Percentiles rank a stretch among this genome's conserved stretches.
Evolutionary conservation across 2,329 filamentous ascomycete genomes (phyloP).

Genomic region (Aureobasidium sp.): DNA sequence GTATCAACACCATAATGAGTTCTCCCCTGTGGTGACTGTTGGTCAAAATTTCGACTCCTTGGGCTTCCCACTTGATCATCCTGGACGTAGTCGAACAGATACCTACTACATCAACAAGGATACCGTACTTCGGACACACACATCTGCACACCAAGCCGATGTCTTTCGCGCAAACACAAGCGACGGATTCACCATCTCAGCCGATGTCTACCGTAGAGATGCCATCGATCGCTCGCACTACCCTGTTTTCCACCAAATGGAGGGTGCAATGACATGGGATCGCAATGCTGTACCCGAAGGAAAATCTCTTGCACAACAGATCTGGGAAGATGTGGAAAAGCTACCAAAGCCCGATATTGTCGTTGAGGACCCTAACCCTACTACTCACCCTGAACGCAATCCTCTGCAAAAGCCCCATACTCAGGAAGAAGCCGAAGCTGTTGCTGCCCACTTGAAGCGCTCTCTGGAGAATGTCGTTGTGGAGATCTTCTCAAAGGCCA

Average conservation of each 20-base stretch:
- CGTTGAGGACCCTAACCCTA: constrained; percentile 77
- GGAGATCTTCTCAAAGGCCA: constrained; percentile 75
- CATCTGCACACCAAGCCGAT: constrained; percentile 84
- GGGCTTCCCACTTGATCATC: constrained; percentile 80
- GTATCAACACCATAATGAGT: constrained; percentile 68
- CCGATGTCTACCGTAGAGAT: constrained; percentile 92
- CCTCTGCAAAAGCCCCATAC: constrained; percentile 70
- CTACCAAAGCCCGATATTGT: constrained; percentile 66
- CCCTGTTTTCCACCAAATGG: constrained; percentile 98
- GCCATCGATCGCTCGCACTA: constrained; percentile 93
- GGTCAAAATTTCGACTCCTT: constrained; percentile 94
- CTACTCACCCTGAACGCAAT: constrained; percentile 69
- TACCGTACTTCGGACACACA: constrained; percentile 85
- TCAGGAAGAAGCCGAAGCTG: constrained; percentile 68
- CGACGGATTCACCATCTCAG: constrained; percentile 80
- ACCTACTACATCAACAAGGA: constrained; percentile 89
- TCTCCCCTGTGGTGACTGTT: constrained; percentile 76
- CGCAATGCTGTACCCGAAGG: constrained; percentile 47
- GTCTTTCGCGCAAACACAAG: constrained; percentile 64
- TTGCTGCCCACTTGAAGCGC: constrained; percentile 77
- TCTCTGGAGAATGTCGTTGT: constrained; percentile 85
- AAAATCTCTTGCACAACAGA: constrained; percentile 52
- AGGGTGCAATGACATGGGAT: constrained; percentile 86
- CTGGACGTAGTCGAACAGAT: constrained; percentile 77
- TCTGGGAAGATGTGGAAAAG: constrained; percentile 61